Base-by-base conservation (phyloP, 441 rosid genomes). In the Corymbia citriodora region DNA sequence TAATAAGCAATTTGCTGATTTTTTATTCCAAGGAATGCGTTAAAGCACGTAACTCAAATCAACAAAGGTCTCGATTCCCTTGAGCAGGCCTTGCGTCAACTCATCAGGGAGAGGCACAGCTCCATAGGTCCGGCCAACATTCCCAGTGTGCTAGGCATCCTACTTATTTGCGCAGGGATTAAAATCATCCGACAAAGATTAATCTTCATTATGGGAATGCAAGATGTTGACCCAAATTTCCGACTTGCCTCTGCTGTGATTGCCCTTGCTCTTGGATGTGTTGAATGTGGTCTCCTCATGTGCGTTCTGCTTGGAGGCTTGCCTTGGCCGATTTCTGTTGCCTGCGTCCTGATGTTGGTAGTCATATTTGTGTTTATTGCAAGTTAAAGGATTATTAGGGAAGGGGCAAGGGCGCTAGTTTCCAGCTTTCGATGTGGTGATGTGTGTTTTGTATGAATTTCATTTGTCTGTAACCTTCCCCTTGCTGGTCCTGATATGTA, bases 161-260 rank as follows among this genome's bases (percentile, higher is more conserved):
- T 50, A 13, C 53, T 50, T 50, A 50, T 50, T 4, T 50, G 53
- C 53, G 14, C 53, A 12, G 53, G 12, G 13, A 50, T 50, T 50
- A 50, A 50, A 50, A 50, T 50, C 53, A 50, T 50, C 53, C 53
- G 53, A 12, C 53, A 50, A 50, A 50, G 53, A 50, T 50, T 50
- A 50, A 50, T 10, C 53, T 50, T 50, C 6, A 40, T 40, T 3
- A 63, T 29, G 70, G 14, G 70, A 29, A 7, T 17, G 70, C 70
- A 63, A 63, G 33, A 63, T 63, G 14, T 63, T 63, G 5, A 63
- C 31, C 33, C 33, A 63, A 0, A 33, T 29, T 63, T 61, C 15
- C 16, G 2, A 61, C 68, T 61, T 61, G 15, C 1, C 0, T 11
- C 12, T 27, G n/a, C 68, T 2, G 8, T 6, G n/a, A 61, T 27